Base-by-base conservation (phyloP, 768 basidiomycete species). In the Phaeotremella fagi region DNA sequence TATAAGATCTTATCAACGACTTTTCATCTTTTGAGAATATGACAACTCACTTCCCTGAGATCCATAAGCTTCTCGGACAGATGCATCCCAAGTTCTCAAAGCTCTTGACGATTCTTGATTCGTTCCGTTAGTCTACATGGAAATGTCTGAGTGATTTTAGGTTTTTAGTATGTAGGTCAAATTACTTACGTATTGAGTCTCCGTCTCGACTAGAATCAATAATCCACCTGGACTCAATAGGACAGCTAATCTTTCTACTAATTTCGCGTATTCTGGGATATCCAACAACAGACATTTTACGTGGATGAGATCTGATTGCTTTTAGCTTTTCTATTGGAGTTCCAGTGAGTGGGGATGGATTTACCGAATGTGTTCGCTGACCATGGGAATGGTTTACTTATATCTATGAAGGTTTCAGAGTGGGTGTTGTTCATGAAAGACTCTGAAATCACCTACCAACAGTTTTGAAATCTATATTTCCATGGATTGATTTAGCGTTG, bases 251-350 rank as follows among this genome's bases (percentile, higher is more conserved):
- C 68, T 50, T 44, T 72, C 68, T 35, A 74, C 36, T 22, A 74
- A 38, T 4, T 44, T 29, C 5, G 44, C 25, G 45, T 72, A 74
- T 22, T 54, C 44, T 15, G 62, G 55, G 22, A 68, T 59, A 3
- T 57, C 48, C 20, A 63, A 58, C 6, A 58, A 25, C 2, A 72
- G 27, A 20, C 50, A 50, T 46, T 63, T 55, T 46, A 74, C 64
- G 41, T 74, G 72, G n/a, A 74, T 69, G 54, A 71, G 45, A 37
- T 74, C 72, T 73, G 44, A 16, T 4, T 45, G 4, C 43, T 9
- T 11, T 52, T 45, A 16, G 27, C 29, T 33, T 5, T 15, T n/a
- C 11, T 35, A 45, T 11, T 18, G 7, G 7, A 11, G n/a, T 16
- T 18, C 16, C 4, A 28, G 54, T 29, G 16, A 16, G 36, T 43